These are phyloP conservation scores for Aechmea fasciata DNA, from an alignment of 176 grass and related monocot species.

Conservation along the genomic window DNA sequence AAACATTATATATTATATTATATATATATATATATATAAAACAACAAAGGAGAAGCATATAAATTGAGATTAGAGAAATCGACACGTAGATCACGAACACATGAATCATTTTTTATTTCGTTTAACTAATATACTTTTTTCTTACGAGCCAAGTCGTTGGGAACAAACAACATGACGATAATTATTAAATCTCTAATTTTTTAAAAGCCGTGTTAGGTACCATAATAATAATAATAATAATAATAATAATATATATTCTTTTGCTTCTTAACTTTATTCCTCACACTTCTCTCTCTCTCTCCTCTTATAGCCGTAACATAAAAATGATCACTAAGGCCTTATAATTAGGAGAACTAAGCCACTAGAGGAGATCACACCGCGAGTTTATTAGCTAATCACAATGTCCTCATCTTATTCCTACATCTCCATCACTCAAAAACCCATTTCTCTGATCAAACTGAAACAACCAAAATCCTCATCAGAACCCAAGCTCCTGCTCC, in stretches of 20 bases:
- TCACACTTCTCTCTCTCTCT: too few relatives aligned
- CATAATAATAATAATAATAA: neutral
- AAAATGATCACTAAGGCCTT: too few relatives aligned
- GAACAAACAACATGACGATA: neutral
- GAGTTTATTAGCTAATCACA: neutral
- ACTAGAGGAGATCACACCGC: too few relatives aligned
- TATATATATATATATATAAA: too few relatives aligned
- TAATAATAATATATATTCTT: too few relatives aligned
- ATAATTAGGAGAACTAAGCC: too few relatives aligned
- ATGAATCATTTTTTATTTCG: neutral
- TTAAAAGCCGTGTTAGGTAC: neutral
- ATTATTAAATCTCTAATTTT: neutral
- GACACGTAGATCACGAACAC: neutral
- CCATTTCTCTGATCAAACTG: slow-evolving; percentile 19
- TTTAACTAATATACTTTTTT: too few relatives aligned
- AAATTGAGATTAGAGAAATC: neutral
- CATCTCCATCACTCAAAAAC: slow-evolving; percentile 24
- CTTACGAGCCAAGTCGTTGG: neutral
- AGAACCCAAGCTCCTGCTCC: neutral
- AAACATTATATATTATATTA: too few relatives aligned
- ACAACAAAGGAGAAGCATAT: neutral
- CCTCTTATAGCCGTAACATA: too few relatives aligned
- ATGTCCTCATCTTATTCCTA: slow-evolving; percentile 1
- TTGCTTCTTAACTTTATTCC: too few relatives aligned
- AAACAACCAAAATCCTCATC: neutral